Percentiles rank a stretch among this genome's conserved stretches.
Conservation (phyloP, 129 eudicot genomes). For the Centaurea solstitialis region DNA sequence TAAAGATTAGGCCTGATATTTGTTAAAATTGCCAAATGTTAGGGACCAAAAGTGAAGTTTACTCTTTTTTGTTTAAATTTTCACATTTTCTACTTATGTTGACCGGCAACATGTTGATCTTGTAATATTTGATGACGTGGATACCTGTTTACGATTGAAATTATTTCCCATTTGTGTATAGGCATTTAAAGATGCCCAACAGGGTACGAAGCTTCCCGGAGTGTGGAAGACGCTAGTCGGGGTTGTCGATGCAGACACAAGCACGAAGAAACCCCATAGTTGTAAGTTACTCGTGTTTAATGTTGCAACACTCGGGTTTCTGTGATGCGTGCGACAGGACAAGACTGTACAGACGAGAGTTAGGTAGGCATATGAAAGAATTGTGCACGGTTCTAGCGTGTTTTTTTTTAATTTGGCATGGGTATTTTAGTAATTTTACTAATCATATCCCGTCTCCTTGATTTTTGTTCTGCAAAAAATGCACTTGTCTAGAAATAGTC, state of each 20-base stretch:
- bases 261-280: conserved; percentile 37
- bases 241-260: conserved; percentile 46
- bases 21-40: too few species aligned
- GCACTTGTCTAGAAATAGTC: not conserved
- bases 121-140: not conserved
- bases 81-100: not conserved
- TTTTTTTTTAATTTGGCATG: not conserved
- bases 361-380: not conserved
- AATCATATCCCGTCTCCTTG: not conserved
- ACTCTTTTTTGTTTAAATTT: too few species aligned
- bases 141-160: not conserved
- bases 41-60: too few species aligned
- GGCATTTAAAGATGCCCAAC: conserved; percentile 70
- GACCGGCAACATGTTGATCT: not conserved
- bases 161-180: not conserved
- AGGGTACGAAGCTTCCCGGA: conserved; percentile 74
- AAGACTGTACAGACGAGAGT: not conserved
- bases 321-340: not conserved
- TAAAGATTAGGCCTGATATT: too few species aligned
- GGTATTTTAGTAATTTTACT: not conserved
- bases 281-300: conserved; percentile 39
- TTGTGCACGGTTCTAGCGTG: too few species aligned
- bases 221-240: conserved; percentile 66
- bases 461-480: not conserved
- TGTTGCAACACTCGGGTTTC: not conserved